phyloP scores from a whole-genome alignment of 2,329 filamentous ascomycete genomes.

The Fusarium sp. region DNA sequence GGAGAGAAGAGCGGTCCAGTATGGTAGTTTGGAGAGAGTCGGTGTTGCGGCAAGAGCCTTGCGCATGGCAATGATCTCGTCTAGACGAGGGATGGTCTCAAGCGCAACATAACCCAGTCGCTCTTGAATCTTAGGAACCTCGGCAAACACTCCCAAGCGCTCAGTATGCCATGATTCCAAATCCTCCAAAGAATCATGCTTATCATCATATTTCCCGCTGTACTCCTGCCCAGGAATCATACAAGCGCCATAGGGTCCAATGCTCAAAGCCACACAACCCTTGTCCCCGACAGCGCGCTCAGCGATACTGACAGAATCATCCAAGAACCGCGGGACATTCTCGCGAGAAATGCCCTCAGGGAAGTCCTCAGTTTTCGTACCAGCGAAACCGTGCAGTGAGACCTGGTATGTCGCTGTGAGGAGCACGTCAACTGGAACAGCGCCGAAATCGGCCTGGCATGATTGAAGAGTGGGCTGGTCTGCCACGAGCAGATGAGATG shows the following conservation, averaged over 20 bases:
- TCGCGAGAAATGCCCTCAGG: slow-evolving; percentile 57
- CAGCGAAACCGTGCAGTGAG: slow-evolving; percentile 65
- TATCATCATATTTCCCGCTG: slow-evolving; percentile 67
- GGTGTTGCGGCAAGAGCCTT: slow-evolving; percentile 52
- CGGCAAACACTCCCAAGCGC: slow-evolving; percentile 63
- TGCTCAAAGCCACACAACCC: slow-evolving; percentile 64
- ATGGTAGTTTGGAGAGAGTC: slow-evolving; percentile 51
- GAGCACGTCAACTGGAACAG: slow-evolving; percentile 69
- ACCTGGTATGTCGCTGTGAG: slow-evolving; percentile 76
- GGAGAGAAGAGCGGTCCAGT: slow-evolving; percentile 74
- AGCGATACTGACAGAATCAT: slow-evolving; percentile 58
- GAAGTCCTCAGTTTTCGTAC: slow-evolving; percentile 57
- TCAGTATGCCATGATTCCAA: slow-evolving; percentile 68
- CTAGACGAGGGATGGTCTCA: slow-evolving; percentile 72
- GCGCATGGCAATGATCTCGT: slow-evolving; percentile 70
- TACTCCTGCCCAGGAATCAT: slow-evolving; percentile 76
- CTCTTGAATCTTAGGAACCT: slow-evolving; percentile 51
- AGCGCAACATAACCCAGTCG: slow-evolving; percentile 68
- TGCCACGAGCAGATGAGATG: slow-evolving; percentile 71
- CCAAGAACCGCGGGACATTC: slow-evolving; percentile 56
- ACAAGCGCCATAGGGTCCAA: slow-evolving; percentile 75
- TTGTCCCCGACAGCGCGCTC: slow-evolving; percentile 47
- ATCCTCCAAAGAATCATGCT: slow-evolving; percentile 56
- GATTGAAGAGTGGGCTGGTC: slow-evolving; percentile 61
- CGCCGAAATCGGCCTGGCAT: slow-evolving; percentile 67